Evolutionary conservation across 1,284 basidiomycete species (phyloP).

Genomic region (Pterulicium gracile): DNA sequence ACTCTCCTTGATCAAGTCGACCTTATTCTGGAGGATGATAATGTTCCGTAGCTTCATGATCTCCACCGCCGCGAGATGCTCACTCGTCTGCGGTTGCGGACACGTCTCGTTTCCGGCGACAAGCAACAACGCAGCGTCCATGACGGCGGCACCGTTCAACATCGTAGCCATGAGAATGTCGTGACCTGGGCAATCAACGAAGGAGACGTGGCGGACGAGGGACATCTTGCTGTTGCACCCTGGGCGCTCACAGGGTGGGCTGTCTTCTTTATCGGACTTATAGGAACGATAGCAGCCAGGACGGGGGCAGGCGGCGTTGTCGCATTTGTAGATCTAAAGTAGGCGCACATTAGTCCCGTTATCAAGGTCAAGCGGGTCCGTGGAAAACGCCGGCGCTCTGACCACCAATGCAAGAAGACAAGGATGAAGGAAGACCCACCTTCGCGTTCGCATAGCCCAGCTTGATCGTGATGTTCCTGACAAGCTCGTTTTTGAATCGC

Average conservation of each 20-base stretch:
- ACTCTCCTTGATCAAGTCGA: constrained; percentile 88
- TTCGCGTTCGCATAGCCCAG: constrained; percentile 98
- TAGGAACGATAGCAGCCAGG: constrained; percentile 94
- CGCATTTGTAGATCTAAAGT: constrained; percentile 93
- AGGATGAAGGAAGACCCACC: constrained; percentile 33
- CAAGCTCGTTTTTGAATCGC: constrained; percentile 97
- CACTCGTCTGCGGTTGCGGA: constrained; percentile 97
- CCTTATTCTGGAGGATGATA: constrained; percentile 97
- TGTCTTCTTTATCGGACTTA: constrained; percentile 88
- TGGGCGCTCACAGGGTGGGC: constrained; percentile 87
- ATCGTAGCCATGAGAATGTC: constrained; percentile 99
- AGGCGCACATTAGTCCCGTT: no score
- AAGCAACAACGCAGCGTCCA: constrained; percentile 95
- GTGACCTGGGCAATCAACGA: constrained; percentile 94
- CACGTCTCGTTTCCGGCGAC: constrained; percentile 98
- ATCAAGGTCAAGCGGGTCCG: not conserved
- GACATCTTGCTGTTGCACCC: constrained; percentile 89
- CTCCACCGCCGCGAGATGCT: constrained; percentile 97
- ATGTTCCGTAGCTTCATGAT: constrained; percentile 99
- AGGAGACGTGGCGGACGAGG: constrained; percentile 89
- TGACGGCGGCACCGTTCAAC: constrained; percentile 99
- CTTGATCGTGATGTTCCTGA: constrained; percentile 99
- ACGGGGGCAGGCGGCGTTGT: constrained; percentile 85
- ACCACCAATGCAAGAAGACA: no score
- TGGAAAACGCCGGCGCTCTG: no score